Percentiles rank a stretch among this genome's conserved stretches.
phyloP scores from a whole-genome alignment of 192 early-diverging fungal species.

The Entomortierella parvispora region DNA sequence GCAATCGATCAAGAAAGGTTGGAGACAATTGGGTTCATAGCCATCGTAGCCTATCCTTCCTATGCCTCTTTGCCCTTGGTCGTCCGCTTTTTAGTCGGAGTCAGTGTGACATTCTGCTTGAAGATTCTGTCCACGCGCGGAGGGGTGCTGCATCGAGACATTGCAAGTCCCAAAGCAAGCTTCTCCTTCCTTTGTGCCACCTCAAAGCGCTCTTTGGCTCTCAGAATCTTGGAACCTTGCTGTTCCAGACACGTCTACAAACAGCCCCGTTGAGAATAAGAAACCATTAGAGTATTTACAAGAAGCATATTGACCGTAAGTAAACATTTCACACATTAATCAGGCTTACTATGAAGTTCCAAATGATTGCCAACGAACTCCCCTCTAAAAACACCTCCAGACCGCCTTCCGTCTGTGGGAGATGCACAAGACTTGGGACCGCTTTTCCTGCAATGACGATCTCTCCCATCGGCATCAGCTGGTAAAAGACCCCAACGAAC shows the following conservation, averaged over 20 bases:
- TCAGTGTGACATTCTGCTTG: neutral
- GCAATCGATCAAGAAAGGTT: too few species aligned
- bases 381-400: constrained; percentile 9
- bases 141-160: neutral
- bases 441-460: constrained; percentile 7
- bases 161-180: neutral
- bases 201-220: constrained; percentile 3
- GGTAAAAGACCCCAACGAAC: constrained; percentile 12
- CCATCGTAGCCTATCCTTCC: too few species aligned
- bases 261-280: constrained; percentile 1
- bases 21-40: too few species aligned
- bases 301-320: neutral
- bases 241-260: constrained; percentile 7
- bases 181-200: neutral
- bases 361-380: constrained; percentile 12
- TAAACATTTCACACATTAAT: too few species aligned
- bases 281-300: neutral
- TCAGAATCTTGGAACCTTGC: constrained; percentile 1
- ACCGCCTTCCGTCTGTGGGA: neutral
- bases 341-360: constrained; percentile 13
- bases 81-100: too few species aligned
- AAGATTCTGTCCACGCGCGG: neutral
- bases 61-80: too few species aligned
- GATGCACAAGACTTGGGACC: constrained; percentile 5
- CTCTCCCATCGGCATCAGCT: constrained; percentile 1